Evolutionary conservation across 805 yeast species (phyloP).

Genomic region (Starmerella geochares): DNA sequence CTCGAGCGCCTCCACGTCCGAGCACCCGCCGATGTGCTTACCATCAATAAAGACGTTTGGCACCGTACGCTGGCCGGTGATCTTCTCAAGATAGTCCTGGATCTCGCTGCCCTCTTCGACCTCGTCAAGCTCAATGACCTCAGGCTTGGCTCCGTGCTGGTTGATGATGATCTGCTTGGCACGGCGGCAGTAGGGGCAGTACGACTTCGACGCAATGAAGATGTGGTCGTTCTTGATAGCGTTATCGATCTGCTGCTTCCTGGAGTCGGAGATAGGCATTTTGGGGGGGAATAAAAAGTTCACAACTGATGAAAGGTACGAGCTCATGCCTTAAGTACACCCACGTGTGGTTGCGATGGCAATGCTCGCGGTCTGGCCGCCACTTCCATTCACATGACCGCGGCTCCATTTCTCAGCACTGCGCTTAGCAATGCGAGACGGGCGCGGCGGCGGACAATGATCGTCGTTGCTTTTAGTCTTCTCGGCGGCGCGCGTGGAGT

Average conservation of each 20-base stretch:
- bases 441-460: too few relatives aligned
- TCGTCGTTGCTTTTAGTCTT: too few relatives aligned
- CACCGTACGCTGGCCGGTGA: slow-evolving; percentile 87
- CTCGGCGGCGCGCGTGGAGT: too few relatives aligned
- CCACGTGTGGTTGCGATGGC: slow-evolving; percentile 3
- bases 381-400: slow-evolving; percentile 2
- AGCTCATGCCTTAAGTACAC: slow-evolving; percentile 1
- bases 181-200: slow-evolving; percentile 51
- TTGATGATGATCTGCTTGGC: slow-evolving; percentile 40
- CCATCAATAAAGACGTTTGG: slow-evolving; percentile 88
- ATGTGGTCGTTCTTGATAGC: slow-evolving; percentile 56
- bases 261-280: slow-evolving; percentile 22
- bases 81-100: slow-evolving; percentile 63
- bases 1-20: slow-evolving; percentile 67
- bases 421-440: background rate
- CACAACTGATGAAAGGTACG: background rate
- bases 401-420: too few relatives aligned
- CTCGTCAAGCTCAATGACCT: slow-evolving; percentile 29
- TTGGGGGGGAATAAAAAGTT: slow-evolving; percentile 17
- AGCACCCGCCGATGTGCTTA: slow-evolving; percentile 91
- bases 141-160: slow-evolving; percentile 34
- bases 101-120: slow-evolving; percentile 64
- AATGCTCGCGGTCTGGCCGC: background rate
- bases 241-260: slow-evolving; percentile 40
- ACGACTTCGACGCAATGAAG: slow-evolving; percentile 74